phyloP scores from a whole-genome alignment of 768 basidiomycete genomes.

The Serendipita sp. region DNA sequence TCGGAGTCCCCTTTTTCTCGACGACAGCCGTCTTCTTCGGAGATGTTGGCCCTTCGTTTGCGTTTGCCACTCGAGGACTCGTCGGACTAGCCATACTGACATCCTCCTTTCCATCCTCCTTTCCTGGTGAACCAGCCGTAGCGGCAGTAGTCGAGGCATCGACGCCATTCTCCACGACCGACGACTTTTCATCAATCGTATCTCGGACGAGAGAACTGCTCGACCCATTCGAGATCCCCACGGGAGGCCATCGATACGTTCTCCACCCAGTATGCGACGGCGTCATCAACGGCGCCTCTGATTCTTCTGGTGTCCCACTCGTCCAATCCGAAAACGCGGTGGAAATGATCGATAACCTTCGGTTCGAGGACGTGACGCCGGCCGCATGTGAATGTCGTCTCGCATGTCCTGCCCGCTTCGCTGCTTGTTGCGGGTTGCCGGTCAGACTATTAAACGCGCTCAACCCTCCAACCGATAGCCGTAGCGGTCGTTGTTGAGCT shows the following conservation, averaged over 20 bases:
- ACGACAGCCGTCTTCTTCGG: background rate
- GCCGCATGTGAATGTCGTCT: conserved; percentile 2
- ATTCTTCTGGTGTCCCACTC: background rate
- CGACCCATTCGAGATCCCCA: background rate
- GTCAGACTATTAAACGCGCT: background rate
- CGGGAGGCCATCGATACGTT: background rate
- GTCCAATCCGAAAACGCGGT: conserved; percentile 2
- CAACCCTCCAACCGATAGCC: background rate
- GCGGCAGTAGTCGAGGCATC: background rate
- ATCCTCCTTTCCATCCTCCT: background rate
- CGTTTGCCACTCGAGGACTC: background rate
- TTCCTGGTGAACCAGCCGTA: background rate
- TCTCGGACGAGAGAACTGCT: no score
- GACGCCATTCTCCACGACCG: no score
- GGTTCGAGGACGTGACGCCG: background rate
- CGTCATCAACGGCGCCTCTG: background rate
- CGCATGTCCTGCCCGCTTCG: background rate
- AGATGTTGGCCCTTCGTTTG: background rate
- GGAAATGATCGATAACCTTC: background rate
- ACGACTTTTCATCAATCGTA: no score
- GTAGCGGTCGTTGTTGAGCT: background rate
- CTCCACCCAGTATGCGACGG: conserved; percentile 3
- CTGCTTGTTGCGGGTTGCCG: background rate
- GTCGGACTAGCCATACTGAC: background rate
- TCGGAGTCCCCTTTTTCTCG: background rate